Evolutionary conservation across 2,329 filamentous ascomycete genomes (phyloP).

Genomic region (Ophiocordyceps camponoti-saundersi): DNA sequence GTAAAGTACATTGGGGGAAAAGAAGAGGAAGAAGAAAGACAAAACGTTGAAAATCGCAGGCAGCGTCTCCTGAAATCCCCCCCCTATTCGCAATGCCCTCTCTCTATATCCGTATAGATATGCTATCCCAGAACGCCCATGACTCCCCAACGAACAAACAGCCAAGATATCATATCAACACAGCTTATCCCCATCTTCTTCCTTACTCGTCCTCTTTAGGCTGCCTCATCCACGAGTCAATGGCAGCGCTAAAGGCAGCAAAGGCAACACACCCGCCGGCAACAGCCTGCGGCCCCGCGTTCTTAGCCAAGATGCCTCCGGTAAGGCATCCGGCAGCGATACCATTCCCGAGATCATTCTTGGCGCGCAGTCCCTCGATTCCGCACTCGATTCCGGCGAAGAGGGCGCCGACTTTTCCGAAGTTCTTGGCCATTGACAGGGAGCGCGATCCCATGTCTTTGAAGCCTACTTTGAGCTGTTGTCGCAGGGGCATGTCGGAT

Average conservation of each 20-base stretch:
- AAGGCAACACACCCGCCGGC: slow-evolving; percentile 82
- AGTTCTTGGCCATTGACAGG: slow-evolving; percentile 78
- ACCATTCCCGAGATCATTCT: slow-evolving; percentile 85
- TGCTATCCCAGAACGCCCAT: slow-evolving; percentile 11
- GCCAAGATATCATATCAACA: neutral
- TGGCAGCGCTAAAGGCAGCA: slow-evolving; percentile 80
- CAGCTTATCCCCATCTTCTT: neutral
- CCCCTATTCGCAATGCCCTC: slow-evolving; percentile 7
- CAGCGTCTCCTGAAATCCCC: neutral
- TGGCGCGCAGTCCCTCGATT: slow-evolving; percentile 80
- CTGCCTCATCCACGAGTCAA: slow-evolving; percentile 81
- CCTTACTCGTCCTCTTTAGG: slow-evolving; percentile 36
- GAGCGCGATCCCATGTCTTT: slow-evolving; percentile 87
- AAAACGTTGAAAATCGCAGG: neutral
- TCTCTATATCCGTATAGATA: slow-evolving; percentile 11
- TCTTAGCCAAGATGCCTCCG: slow-evolving; percentile 71
- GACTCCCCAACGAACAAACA: neutral
- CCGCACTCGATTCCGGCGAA: slow-evolving; percentile 91
- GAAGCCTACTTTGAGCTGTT: slow-evolving; percentile 75
- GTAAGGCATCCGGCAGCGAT: slow-evolving; percentile 80
- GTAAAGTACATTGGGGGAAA: neutral
- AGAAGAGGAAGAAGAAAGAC: neutral
- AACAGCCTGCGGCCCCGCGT: slow-evolving; percentile 78
- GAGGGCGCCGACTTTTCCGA: slow-evolving; percentile 79
- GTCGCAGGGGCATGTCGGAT: slow-evolving; percentile 55